Evolutionary conservation across 768 basidiomycete species (phyloP).

Genomic region (Mycena capillaripes): DNA sequence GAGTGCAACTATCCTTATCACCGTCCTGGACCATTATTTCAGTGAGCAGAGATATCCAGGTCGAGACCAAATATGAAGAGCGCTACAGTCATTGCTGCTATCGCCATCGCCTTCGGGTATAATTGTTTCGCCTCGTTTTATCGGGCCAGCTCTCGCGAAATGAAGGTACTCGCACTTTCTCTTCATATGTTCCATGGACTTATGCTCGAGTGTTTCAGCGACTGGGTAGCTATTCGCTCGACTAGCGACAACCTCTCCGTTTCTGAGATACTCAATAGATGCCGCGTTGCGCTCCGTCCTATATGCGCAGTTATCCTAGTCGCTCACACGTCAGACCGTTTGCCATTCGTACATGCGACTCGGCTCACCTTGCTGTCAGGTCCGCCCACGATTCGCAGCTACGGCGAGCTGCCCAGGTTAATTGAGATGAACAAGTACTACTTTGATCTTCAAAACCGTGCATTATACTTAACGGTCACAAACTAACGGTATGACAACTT

Average conservation of each 20-base stretch:
- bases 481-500: constrained; percentile 65
- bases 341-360: background rate
- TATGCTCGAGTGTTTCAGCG: no score
- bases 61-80: no score
- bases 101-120: constrained; percentile 70
- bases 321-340: constrained; percentile 66
- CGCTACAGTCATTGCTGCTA: constrained; percentile 69
- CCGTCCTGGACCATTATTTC: no score
- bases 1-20: no score
- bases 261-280: no score
- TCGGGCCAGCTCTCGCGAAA: constrained; percentile 71
- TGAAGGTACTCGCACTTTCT: constrained; percentile 74
- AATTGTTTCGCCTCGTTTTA: constrained; percentile 78
- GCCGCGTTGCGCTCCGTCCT: constrained; percentile 79
- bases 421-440: no score
- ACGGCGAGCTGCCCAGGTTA: background rate
- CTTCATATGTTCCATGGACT: no score
- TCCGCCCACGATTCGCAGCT: constrained; percentile 61
- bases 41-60: no score
- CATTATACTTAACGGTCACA: constrained; percentile 57
- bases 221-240: no score
- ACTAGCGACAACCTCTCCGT: no score
- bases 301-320: constrained; percentile 85
- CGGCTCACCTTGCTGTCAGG: constrained; percentile 44
- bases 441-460: no score